Base-by-base conservation (phyloP, 163 green algal genomes). In the Chloroidium sp. region DNA sequence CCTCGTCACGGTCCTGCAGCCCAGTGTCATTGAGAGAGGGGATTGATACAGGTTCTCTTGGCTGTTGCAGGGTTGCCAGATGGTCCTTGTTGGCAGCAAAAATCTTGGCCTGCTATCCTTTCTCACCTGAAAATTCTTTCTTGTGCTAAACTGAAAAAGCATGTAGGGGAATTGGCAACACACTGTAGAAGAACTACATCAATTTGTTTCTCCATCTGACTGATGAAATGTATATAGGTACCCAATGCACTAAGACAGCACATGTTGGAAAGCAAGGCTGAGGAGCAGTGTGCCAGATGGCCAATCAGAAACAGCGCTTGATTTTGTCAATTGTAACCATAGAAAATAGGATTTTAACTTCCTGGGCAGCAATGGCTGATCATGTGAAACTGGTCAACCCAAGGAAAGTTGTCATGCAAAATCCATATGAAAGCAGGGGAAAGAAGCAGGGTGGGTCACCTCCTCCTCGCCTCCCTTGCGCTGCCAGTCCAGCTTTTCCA, bases 401-500 rank as follows among this genome's bases (percentile, higher is more conserved):
- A 36, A 36, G 36, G 36, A 36, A 36, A 36, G 36, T 36, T 36
- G 36, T 36, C 36, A 36, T 36, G 36, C 36, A 36, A 36, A 36
- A 36, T 36, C 36, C 36, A 36, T 36, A 10, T 10, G 10, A 10
- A 72, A 72, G 6, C 67, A 72, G 67, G 6, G 67, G 67, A 72
- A 72, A n/a, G 67, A 10, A n/a, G 67, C 10, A 10, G 67, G 10
- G 10, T 72, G 6, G 67, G 6, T 72, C 6, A 72, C 10, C 6
- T 72, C 6, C 67, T 72, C 6, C 67, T n/a, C 67, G 10, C 67
- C 67, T 72, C 67, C 67, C 10, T 10, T 72, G 6, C 6, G 67
- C 6, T 64, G 84, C 92, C 90, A 94, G 78, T 95, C 90, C 60
- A 96, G 86, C 72, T 87, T 78, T 3, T 68, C 10, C 67, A 96